These are phyloP conservation scores for Podospora sp. DNA, from an alignment of 495 filamentous ascomycete species.

Conservation along the genomic window DNA sequence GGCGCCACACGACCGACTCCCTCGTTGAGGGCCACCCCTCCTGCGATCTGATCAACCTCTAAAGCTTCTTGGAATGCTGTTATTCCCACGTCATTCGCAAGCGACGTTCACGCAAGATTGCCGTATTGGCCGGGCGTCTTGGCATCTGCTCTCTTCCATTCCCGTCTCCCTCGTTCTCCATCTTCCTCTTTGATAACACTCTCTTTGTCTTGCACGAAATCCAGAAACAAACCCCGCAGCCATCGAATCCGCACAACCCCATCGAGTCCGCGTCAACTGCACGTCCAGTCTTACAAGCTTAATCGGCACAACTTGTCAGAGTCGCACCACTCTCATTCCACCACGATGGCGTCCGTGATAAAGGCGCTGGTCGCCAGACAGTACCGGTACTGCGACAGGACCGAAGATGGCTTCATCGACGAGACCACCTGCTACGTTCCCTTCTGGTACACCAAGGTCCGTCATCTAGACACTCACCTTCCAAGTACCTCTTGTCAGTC, in stretches of 20 bases:
- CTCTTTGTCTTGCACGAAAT: not conserved
- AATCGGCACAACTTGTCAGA: not conserved
- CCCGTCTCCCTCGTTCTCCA: slow-evolving; percentile 1
- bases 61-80: not conserved
- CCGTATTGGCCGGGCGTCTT: slow-evolving; percentile 15
- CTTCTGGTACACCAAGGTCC: slow-evolving; percentile 51
- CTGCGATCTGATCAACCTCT: not conserved
- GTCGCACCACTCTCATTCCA: not conserved
- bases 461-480: not conserved
- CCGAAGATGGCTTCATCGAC: slow-evolving; percentile 37
- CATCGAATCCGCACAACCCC: too few species aligned
- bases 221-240: not conserved
- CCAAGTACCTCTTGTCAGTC: not conserved
- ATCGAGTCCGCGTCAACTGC: not conserved
- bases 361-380: slow-evolving; percentile 19
- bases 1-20: not conserved
- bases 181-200: slow-evolving; percentile 7
- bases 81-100: slow-evolving; percentile 4
- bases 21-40: slow-evolving; percentile 3
- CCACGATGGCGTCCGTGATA: slow-evolving; percentile 19
- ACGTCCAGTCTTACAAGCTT: not conserved
- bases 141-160: slow-evolving; percentile 8
- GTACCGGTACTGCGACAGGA: slow-evolving; percentile 21
- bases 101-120: slow-evolving; percentile 1
- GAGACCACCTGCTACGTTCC: slow-evolving; percentile 41